phyloP scores from a whole-genome alignment of 345 rosid species.

The Heritiera fomes region DNA sequence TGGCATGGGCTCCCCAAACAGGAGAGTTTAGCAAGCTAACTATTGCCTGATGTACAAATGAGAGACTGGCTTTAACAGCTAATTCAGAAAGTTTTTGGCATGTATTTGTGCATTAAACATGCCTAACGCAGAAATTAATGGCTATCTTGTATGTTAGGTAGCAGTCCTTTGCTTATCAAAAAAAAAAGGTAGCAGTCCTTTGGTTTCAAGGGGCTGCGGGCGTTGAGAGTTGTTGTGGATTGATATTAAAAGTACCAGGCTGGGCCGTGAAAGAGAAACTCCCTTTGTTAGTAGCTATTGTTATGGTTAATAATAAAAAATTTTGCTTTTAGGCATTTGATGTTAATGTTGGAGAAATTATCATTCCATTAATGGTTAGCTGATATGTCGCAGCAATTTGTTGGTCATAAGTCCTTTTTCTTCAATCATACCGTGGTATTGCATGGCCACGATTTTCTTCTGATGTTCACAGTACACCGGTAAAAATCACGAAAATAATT shows the following conservation, averaged over 20 bases:
- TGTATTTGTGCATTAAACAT: neutral
- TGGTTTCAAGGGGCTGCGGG: neutral
- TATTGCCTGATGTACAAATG: neutral
- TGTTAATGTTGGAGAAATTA: neutral
- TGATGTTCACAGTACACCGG: too few species aligned
- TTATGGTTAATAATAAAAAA: too few species aligned
- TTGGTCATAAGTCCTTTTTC: neutral
- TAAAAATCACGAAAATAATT: too few species aligned
- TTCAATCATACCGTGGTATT: neutral
- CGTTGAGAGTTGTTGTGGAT: neutral
- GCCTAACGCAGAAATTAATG: neutral
- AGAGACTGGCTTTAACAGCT: neutral
- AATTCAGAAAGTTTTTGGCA: neutral
- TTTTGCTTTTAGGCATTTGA: neutral
- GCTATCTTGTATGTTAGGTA: too few species aligned
- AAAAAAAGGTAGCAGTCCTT: too few species aligned
- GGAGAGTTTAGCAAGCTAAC: too few species aligned
- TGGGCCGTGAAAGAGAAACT: too few species aligned
- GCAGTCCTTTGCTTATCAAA: too few species aligned
- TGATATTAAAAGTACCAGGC: too few species aligned
- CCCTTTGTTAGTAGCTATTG: neutral
- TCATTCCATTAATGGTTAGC: conserved; percentile 16
- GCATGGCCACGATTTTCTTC: neutral
- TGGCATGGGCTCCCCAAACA: too few species aligned
- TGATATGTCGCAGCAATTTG: neutral